Base-by-base conservation (phyloP, 2,329 filamentous ascomycete species). In the Byssoonygena ceratinophila region DNA sequence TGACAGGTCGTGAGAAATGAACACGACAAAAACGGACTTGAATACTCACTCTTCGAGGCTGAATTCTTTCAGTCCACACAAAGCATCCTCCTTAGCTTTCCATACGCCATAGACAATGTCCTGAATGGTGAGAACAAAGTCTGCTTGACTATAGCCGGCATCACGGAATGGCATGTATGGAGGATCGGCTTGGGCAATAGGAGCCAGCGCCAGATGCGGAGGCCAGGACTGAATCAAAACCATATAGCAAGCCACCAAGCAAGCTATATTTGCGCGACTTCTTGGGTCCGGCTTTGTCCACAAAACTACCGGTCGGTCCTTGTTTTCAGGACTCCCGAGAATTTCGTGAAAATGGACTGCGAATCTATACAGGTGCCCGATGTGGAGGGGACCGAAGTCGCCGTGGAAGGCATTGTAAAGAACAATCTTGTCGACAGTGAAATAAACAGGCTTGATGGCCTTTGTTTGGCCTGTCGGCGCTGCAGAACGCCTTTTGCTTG, bases 101-200 rank as follows among this genome's bases (percentile, higher is more conserved):
- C 92, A 98, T 16, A 98, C 89, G 55, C 92, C 92, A 64, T 98
- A 98, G 6, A 98, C 91, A 39, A 98, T 84, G 67, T 98, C 92
- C 71, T 98, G 92, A 40, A 98, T 88, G 54, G 85, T 95, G 61
- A 98, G 81, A 51, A 88, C 85, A 66, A 95, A 98, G 70, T 98
- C 92, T 55, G 92, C 92, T 71, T 97, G 91, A 70, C 90, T 96
- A 76, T 98, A 98, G 51, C 92, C 92, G 54, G 92, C 92, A 68
- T 98, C 92, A 57, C 92, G 83, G 78, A 98, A 98, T 9, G 92
- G 92, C 92, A 98, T 98, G 75, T 95, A 80, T 22, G 92, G 92
- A 41, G 92, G 92, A 65, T 98, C 92, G 63, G 94, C 85, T 72
- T 98, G 92, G 5, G 92, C 88, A 65, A 98, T 94, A 12, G 92